These are phyloP conservation scores for Cucumis sativus DNA, from an alignment of 306 rosid species.

Conservation along the genomic window DNA sequence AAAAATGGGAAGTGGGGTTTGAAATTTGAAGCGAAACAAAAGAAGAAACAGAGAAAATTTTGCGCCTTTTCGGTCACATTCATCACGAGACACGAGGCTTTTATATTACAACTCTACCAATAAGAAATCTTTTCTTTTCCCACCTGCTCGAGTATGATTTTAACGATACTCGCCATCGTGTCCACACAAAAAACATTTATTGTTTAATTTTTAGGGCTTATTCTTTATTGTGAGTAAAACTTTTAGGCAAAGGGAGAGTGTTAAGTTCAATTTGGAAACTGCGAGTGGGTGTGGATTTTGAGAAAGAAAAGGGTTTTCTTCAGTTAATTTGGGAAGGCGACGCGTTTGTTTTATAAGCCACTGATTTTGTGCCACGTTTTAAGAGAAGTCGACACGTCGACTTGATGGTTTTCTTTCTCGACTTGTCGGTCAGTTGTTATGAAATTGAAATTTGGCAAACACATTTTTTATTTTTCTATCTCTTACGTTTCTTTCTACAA, in stretches of 20 bases:
- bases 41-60: neutral
- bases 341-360: neutral
- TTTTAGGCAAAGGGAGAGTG: neutral
- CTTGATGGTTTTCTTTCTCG: neutral
- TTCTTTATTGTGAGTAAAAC: neutral
- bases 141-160: neutral
- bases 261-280: neutral
- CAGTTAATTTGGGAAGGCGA: neutral
- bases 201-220: too few relatives aligned
- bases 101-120: neutral
- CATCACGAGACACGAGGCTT: neutral
- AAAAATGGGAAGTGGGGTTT: constrained; percentile 3
- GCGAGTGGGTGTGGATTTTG: neutral
- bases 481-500: neutral
- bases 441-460: neutral
- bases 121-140: neutral
- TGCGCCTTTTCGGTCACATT: neutral
- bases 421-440: neutral
- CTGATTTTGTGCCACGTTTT: neutral
- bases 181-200: neutral
- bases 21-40: neutral
- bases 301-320: neutral
- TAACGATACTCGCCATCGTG: neutral
- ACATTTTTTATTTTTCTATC: neutral
- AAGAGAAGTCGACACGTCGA: neutral